Evolutionary conservation across 129 eudicot genomes (phyloP).

Genomic region (Gnaphalium uliginosum): DNA sequence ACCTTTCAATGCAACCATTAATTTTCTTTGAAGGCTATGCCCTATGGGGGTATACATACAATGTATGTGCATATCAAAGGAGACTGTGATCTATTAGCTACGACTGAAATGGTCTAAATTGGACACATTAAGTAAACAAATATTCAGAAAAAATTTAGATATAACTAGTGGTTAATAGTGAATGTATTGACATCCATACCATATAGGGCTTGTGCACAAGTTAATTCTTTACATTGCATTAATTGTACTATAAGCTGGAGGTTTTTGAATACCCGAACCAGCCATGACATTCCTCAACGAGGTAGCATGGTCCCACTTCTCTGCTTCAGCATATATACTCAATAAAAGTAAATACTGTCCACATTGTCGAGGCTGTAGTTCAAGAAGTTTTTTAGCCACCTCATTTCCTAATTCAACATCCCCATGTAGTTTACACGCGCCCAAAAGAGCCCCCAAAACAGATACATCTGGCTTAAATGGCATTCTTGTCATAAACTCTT

Average conservation of each 20-base stretch:
- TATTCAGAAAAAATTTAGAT: neutral
- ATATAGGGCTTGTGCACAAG: neutral
- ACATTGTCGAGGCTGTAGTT: conserved; percentile 55
- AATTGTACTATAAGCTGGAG: conserved; percentile 60
- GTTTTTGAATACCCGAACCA: conserved; percentile 52
- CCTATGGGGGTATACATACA: neutral
- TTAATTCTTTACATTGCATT: conserved; percentile 17
- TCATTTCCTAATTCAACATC: conserved; percentile 60
- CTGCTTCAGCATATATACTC: conserved; percentile 69
- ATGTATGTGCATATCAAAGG: neutral
- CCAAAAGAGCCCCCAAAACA: conserved; percentile 76
- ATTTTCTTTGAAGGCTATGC: neutral
- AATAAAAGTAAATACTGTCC: conserved; percentile 64
- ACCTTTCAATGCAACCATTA: no score
- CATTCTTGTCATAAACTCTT: conserved; percentile 56
- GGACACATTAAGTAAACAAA: neutral
- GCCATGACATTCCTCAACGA: conserved; percentile 58
- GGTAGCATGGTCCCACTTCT: conserved; percentile 66
- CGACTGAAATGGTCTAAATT: no score
- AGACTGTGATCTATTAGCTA: neutral
- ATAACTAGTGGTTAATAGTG: neutral
- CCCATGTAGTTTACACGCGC: conserved; percentile 87
- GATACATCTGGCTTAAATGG: conserved; percentile 79
- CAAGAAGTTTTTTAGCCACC: conserved; percentile 46
- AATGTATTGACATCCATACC: neutral